phyloP scores from a whole-genome alignment of 2,329 filamentous ascomycete genomes.

The Didymella segeticola region DNA sequence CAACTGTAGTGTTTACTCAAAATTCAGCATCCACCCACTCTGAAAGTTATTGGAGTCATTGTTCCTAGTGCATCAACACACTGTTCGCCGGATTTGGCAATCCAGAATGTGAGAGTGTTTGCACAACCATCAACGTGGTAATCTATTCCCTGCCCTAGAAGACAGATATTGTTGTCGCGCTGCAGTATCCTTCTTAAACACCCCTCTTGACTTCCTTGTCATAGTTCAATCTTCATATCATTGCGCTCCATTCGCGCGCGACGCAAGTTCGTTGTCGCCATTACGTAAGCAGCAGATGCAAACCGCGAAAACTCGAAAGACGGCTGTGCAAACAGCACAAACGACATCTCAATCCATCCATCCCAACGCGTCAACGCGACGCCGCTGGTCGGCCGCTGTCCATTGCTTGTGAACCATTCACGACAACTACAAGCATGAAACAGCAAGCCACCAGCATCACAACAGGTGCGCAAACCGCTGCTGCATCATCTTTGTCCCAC shows the following conservation, averaged over 20 bases:
- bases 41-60: too few species aligned
- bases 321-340: conserved; percentile 42
- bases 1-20: too few species aligned
- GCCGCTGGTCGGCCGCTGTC: conserved; percentile 29
- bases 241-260: too few species aligned
- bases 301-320: conserved; percentile 1
- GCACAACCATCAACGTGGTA: neutral
- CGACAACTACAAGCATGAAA: conserved; percentile 26
- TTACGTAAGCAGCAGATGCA: conserved; percentile 11
- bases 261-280: neutral
- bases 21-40: too few species aligned
- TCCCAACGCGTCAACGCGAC: conserved; percentile 3
- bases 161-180: neutral
- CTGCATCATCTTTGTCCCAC: conserved; percentile 4
- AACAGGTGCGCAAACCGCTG: conserved; percentile 33
- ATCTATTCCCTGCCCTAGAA: neutral
- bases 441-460: conserved; percentile 37
- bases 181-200: too few species aligned
- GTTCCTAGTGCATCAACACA: neutral
- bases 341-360: conserved; percentile 20
- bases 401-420: conserved; percentile 25
- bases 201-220: neutral
- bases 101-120: conserved; percentile 9
- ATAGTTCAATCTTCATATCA: neutral
- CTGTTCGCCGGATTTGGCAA: conserved; percentile 3